Conservation (phyloP, 352 stramenopile genomes). For the Pythium pyrilobum region DNA sequence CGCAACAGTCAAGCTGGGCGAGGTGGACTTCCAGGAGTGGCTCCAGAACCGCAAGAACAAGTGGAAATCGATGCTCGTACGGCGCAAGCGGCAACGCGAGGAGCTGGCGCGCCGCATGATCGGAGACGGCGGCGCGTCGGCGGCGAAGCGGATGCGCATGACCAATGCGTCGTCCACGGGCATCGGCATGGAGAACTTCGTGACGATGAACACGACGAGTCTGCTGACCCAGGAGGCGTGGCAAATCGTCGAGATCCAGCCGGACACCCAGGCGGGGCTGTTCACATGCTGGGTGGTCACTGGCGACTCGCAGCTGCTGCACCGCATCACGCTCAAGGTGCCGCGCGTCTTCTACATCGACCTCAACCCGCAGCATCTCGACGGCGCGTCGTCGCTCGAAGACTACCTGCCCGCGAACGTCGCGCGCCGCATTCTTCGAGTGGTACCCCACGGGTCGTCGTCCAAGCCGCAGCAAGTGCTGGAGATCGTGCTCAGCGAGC, state of each 20-base stretch:
- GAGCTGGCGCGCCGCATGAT: constrained; percentile 40
- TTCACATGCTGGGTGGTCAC: constrained; percentile 97
- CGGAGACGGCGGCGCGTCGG: constrained; percentile 22
- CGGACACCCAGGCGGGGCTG: constrained; percentile 61
- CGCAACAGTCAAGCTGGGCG: constrained; percentile 41
- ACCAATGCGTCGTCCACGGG: constrained; percentile 20
- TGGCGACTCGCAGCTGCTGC: constrained; percentile 57
- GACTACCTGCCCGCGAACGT: constrained; percentile 19
- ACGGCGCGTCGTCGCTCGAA: constrained; percentile 32
- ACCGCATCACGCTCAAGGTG: constrained; percentile 69
- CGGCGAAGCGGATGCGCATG: constrained; percentile 11
- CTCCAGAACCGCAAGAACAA: constrained; percentile 65
- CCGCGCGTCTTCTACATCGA: constrained; percentile 64
- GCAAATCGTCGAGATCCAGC: constrained; percentile 80
- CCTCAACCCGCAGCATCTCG: constrained; percentile 46
- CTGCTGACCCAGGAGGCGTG: constrained; percentile 59
- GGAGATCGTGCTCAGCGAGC: constrained; percentile 63
- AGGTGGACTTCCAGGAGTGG: constrained; percentile 56
- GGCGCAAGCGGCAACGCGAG: constrained; percentile 53
- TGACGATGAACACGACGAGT: constrained; percentile 45
- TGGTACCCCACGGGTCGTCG: constrained; percentile 51
- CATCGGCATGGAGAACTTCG: constrained; percentile 79
- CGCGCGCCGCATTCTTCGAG: constrained; percentile 42
- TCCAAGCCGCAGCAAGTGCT: constrained; percentile 50
- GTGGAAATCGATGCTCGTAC: constrained; percentile 54